These are phyloP conservation scores for Lentithecium fluviatile DNA, from an alignment of 495 filamentous ascomycete genomes.

Conservation along the genomic window DNA sequence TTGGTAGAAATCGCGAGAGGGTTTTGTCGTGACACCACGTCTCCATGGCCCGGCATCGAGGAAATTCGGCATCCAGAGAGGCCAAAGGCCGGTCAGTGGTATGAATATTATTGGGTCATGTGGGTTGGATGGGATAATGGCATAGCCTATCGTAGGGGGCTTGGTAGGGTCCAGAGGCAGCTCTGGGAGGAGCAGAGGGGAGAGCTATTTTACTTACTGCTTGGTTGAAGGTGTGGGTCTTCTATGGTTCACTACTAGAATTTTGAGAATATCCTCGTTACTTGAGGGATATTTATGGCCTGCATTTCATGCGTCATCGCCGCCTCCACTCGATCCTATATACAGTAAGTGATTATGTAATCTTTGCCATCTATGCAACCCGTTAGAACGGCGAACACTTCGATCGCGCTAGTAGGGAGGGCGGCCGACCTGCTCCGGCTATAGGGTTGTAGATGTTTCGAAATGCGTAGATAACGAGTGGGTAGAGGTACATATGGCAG, in stretches of 20 bases:
- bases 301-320: too few species aligned
- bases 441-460: too few species aligned
- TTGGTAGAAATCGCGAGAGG: neutral
- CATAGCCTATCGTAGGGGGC: conserved; percentile 4
- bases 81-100: neutral
- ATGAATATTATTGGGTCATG: conserved; percentile 1
- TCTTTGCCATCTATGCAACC: too few species aligned
- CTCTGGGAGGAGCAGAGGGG: neutral
- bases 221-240: neutral
- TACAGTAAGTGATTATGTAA: too few species aligned
- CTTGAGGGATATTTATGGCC: too few species aligned
- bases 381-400: too few species aligned
- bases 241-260: too few species aligned
- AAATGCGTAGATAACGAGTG: neutral
- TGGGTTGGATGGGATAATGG: neutral
- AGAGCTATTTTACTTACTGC: neutral
- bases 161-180: neutral
- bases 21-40: neutral
- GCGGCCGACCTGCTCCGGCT: too few species aligned
- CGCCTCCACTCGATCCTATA: too few species aligned
- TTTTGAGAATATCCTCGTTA: too few species aligned
- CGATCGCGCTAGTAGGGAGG: too few species aligned
- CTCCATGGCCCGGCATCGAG: neutral
- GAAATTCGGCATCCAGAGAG: neutral
- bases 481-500: neutral